Base-by-base conservation (phyloP, 1,284 basidiomycete species). In the Ceratobasidium sp. region DNA sequence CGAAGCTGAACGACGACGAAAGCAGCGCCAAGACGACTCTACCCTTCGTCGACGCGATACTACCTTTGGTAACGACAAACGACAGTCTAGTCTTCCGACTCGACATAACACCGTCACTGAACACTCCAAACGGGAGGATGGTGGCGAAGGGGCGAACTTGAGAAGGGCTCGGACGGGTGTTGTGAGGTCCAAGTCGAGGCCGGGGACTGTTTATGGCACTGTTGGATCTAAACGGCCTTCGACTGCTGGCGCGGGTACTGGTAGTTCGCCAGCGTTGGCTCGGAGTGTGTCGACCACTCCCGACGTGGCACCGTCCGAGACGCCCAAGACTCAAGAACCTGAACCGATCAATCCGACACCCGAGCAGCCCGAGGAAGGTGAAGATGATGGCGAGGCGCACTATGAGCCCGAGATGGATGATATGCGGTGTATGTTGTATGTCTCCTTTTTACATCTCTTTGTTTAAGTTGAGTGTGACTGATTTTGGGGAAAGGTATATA, bases 341-440 rank as follows among this genome's bases (percentile, higher is more conserved):
- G 67, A 69, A 26, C 67, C 67, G 23, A 9, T 56, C 51, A 44
- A 72, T 39, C 18, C 26, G 64, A 76, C 66, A 78, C 83, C 86
- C 85, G 28, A 84, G 87, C 79, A 86, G 86, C 77, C 84, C 85
- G 70, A 85, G 86, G 49, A 81, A 80, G 77, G 83, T 81, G 69
- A 71, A 81, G 81, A 73, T 23, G 60, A 63, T 4, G 76, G 77
- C 5, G n/a, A 60, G 39, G 71, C 63, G 18, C 63, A 79, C 3
- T 83, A 79, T 80, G 83, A 85, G 4, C 88, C 91, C 46, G 92
- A 95, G 80, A 94, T 95, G 92, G 94, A 97, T 82, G 90, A 92
- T 72, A 91, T 95, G 90, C 89, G 93, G 28, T 97, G 95, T 85
- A 94, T 97, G 79, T 68, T 80, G 44, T 80, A 78, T 28, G 70